These are phyloP conservation scores for Hypomyces rosellus DNA, from an alignment of 2,329 filamentous ascomycete genomes.

Conservation along the genomic window DNA sequence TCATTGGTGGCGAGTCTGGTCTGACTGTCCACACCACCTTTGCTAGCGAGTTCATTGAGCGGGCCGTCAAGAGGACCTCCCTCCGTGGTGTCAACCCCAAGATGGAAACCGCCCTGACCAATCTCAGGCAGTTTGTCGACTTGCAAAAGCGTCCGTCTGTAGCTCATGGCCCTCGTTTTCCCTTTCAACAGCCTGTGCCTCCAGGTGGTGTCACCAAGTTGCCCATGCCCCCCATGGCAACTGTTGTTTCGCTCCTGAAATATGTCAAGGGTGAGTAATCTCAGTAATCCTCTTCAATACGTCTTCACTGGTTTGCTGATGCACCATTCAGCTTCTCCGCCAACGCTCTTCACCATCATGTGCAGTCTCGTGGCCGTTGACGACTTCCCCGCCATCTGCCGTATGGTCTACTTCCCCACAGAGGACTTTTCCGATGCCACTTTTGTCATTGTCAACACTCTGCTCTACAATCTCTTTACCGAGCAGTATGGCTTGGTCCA, in stretches of 20 bases:
- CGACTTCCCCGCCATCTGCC: constrained; percentile 45
- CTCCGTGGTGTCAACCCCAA: constrained; percentile 40
- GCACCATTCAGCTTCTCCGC: constrained; percentile 32
- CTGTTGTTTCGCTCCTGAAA: constrained; percentile 44
- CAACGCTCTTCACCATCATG: constrained; percentile 44
- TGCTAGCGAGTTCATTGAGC: constrained; percentile 48
- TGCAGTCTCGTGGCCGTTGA: constrained; percentile 43
- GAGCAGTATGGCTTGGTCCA: constrained; percentile 36
- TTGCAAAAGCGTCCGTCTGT: constrained; percentile 40
- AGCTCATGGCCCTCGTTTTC: constrained; percentile 39
- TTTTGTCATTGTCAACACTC: constrained; percentile 45
- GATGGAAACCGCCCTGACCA: constrained; percentile 46
- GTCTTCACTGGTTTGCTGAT: not conserved
- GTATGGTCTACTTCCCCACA: constrained; percentile 44
- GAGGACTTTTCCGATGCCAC: constrained; percentile 44
- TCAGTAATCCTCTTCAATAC: not conserved
- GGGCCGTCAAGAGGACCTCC: constrained; percentile 43
- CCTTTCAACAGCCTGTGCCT: constrained; percentile 39
- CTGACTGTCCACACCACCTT: constrained; percentile 47
- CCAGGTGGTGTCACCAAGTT: constrained; percentile 43
- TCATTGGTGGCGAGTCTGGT: constrained; percentile 42
- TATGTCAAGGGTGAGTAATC: constrained; percentile 36
- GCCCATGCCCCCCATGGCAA: constrained; percentile 47
- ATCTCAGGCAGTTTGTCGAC: constrained; percentile 46
- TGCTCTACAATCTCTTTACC: constrained; percentile 44